These are phyloP conservation scores for Setaria italica DNA, from an alignment of 202 grass and related monocot genomes.

Conservation along the genomic window DNA sequence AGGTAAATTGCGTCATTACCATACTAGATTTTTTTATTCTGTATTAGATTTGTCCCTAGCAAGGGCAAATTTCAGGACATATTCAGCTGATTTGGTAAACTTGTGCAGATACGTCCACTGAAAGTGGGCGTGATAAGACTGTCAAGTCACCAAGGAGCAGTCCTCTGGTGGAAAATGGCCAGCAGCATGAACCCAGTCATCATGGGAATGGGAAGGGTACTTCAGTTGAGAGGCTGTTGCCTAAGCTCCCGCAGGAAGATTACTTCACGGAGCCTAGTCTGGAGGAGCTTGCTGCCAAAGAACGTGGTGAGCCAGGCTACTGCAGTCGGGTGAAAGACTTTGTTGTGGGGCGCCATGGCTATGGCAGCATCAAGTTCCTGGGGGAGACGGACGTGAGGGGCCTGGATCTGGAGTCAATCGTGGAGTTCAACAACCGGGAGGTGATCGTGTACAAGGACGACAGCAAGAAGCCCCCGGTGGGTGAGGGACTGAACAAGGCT, in stretches of 20 bases:
- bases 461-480: conserved; percentile 75
- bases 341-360: conserved; percentile 69
- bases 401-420: conserved; percentile 72
- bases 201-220: conserved; percentile 65
- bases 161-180: conserved; percentile 51
- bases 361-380: conserved; percentile 80
- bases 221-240: conserved; percentile 70
- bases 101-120: conserved; percentile 44
- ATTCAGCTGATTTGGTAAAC: background rate
- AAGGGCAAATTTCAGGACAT: background rate
- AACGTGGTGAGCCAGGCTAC: conserved; percentile 82
- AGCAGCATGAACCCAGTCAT: conserved; percentile 31
- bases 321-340: conserved; percentile 75
- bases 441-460: conserved; percentile 93
- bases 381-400: conserved; percentile 82
- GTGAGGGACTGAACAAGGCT: conserved; percentile 82
- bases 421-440: conserved; percentile 85
- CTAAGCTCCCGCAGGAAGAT: conserved; percentile 73
- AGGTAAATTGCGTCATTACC: conserved; percentile 42
- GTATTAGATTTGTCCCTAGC: background rate
- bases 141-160: conserved; percentile 31
- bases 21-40: background rate
- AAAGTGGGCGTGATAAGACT: conserved; percentile 42
- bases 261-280: conserved; percentile 85
- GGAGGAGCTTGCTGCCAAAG: conserved; percentile 87